These are phyloP conservation scores for Paramyrothecium sp. DNA, from an alignment of 2,329 filamentous ascomycete genomes.

Conservation along the genomic window DNA sequence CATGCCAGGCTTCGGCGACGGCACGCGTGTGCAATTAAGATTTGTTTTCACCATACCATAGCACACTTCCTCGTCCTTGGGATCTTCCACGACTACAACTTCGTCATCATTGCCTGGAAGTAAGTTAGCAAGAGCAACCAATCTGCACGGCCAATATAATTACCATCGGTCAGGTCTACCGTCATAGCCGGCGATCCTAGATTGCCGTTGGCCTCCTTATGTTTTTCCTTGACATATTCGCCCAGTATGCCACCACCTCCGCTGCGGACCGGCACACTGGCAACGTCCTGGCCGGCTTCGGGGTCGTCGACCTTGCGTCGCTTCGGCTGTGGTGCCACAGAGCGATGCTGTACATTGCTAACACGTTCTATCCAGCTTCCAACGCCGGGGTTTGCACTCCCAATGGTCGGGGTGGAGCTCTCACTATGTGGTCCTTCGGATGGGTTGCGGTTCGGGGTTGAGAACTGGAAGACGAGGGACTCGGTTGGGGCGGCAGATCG, in stretches of 20 bases:
- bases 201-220: constrained; percentile 36
- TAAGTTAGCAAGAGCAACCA: constrained; percentile 21
- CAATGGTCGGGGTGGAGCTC: constrained; percentile 28
- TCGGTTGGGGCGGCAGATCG: constrained; percentile 21
- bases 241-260: constrained; percentile 58
- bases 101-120: constrained; percentile 53
- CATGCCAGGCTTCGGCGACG: constrained; percentile 63
- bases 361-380: constrained; percentile 70
- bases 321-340: constrained; percentile 59
- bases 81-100: constrained; percentile 54
- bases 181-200: constrained; percentile 36
- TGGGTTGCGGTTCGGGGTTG: constrained; percentile 30
- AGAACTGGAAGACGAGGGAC: constrained; percentile 41
- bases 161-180: constrained; percentile 59
- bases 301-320: constrained; percentile 57
- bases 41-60: constrained; percentile 73
- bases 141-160: constrained; percentile 4
- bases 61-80: constrained; percentile 71
- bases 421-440: constrained; percentile 30
- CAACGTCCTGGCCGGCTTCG: constrained; percentile 37
- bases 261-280: constrained; percentile 22
- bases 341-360: constrained; percentile 71
- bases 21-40: constrained; percentile 67
- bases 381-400: constrained; percentile 38
- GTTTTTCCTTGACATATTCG: constrained; percentile 63